Percentiles rank a stretch among this genome's conserved stretches.
Evolutionary conservation across 208 protist species (phyloP).

Genomic region (Crithidia thermophila): DNA sequence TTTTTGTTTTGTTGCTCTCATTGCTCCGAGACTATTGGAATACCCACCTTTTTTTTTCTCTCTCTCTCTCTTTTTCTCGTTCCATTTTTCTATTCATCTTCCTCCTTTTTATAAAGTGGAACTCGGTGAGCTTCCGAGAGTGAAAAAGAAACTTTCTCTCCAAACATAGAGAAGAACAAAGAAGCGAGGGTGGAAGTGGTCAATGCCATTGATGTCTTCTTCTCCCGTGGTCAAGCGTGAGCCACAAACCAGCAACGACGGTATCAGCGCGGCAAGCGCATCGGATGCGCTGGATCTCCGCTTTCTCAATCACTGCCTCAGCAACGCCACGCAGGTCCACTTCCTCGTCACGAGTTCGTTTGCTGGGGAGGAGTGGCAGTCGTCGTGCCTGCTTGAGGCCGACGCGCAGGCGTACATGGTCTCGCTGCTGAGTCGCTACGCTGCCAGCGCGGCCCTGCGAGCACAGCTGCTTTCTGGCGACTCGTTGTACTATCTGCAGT

Average conservation of each 20-base stretch:
- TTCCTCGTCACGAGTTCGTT: constrained; percentile 59
- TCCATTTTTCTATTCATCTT: background rate
- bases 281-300: constrained; percentile 30
- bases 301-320: constrained; percentile 68
- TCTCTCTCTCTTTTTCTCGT: background rate
- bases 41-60: background rate
- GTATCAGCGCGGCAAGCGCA: background rate
- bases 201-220: background rate
- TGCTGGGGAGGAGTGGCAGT: constrained; percentile 2
- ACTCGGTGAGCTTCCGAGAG: too few species aligned
- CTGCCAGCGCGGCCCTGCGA: constrained; percentile 41
- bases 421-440: constrained; percentile 51
- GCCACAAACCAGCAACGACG: too few species aligned
- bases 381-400: constrained; percentile 45
- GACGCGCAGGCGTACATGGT: constrained; percentile 65
- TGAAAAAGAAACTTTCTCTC: background rate
- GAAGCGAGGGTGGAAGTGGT: background rate
- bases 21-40: too few species aligned
- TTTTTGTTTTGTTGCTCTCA: too few species aligned
- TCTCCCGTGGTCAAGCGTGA: background rate
- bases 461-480: constrained; percentile 38
- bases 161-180: background rate
- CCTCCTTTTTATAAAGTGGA: background rate
- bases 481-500: constrained; percentile 70
- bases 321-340: constrained; percentile 58